Evolutionary conservation across 2,329 filamentous ascomycete species (phyloP).

Genomic region (Phialocephala sp.): DNA sequence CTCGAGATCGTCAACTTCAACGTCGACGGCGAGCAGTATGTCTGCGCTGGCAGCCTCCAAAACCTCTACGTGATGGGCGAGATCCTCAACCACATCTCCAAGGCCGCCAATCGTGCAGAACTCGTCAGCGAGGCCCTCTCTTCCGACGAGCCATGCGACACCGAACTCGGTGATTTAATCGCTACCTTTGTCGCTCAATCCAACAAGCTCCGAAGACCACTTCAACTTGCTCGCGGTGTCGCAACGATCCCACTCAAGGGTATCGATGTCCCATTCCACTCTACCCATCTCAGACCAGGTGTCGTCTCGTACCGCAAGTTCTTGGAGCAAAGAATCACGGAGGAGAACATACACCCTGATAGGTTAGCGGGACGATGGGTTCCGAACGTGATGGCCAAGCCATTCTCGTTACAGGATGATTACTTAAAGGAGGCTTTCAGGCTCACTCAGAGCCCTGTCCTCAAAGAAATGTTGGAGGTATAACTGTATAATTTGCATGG

Average conservation of each 20-base stretch:
- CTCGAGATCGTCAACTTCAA: slow-evolving; percentile 73
- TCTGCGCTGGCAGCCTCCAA: slow-evolving; percentile 43
- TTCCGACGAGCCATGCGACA: background rate
- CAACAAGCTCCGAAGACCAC: background rate
- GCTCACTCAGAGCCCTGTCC: slow-evolving; percentile 10
- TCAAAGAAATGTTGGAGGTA: slow-evolving; percentile 3
- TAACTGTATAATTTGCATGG: slow-evolving; percentile 5
- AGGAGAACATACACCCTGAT: slow-evolving; percentile 35
- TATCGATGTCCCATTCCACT: slow-evolving; percentile 44
- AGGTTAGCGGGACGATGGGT: slow-evolving; percentile 43
- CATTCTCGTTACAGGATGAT: slow-evolving; percentile 40
- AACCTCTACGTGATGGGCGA: slow-evolving; percentile 1
- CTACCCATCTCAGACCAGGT: slow-evolving; percentile 34
- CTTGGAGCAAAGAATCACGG: slow-evolving; percentile 33
- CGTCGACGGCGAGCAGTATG: slow-evolving; percentile 43
- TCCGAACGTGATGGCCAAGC: slow-evolving; percentile 44
- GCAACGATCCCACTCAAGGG: slow-evolving; percentile 42
- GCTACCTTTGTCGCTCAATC: slow-evolving; percentile 5
- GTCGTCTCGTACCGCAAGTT: slow-evolving; percentile 35
- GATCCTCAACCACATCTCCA: slow-evolving; percentile 5
- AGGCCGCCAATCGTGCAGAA: slow-evolving; percentile 4
- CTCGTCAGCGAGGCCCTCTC: background rate
- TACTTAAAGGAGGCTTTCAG: slow-evolving; percentile 30
- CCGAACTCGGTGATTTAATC: slow-evolving; percentile 2
- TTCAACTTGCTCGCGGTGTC: slow-evolving; percentile 23